Evolutionary conservation across 2,329 filamentous ascomycete genomes (phyloP), one percentile per base, ranked within the genome.

Genomic region (Penicillium vulpinum): DNA sequence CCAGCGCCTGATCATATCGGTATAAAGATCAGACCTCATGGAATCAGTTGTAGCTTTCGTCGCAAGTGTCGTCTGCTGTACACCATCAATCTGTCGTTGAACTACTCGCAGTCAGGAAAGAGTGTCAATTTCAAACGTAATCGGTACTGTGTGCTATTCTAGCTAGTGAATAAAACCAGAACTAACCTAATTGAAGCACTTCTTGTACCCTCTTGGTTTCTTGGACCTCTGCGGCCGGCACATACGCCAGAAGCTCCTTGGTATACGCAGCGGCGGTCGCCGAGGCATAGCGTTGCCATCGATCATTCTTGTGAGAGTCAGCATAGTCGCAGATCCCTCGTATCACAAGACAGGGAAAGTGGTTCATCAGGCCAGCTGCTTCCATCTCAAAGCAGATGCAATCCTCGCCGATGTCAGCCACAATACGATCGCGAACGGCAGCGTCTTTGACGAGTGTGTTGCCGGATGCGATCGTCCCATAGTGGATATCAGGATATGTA

Each of bases 381-480:
- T 54, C 54, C 49, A 58, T 59, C 31, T 64, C 58, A 40, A 60
- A 62, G 39, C 61, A 65, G 16, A 61, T 56, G 6, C 15, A 35
- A 16, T 35, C 33, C 21, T 56, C 51, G 21, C 55, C 49, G 15
- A 55, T 15, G 3, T 58, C 43, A 5, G 22, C 46, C 31, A 50
- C 15, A 47, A 62, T 55, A 18, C 15, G 13, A 39, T 64, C 62
- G 16, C 55, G 46, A 8, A 18, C 5, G 28, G 43, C 48, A 13
- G 50, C 46, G 35, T 62, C 54, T 33, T 58, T 62, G n/a, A 65
- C 24, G 15, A 66, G 31, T 29, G 63, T 61, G 41, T 72, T 69
- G 2, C 62, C 66, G 4, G 70, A 71, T 9, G 55, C 68, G 31
- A 71, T 67, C 0, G 54, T 57, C 1, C 68, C 67, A 40, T 70